phyloP scores from a whole-genome alignment of 805 yeast genomes.

The Nakazawaea peltata region DNA sequence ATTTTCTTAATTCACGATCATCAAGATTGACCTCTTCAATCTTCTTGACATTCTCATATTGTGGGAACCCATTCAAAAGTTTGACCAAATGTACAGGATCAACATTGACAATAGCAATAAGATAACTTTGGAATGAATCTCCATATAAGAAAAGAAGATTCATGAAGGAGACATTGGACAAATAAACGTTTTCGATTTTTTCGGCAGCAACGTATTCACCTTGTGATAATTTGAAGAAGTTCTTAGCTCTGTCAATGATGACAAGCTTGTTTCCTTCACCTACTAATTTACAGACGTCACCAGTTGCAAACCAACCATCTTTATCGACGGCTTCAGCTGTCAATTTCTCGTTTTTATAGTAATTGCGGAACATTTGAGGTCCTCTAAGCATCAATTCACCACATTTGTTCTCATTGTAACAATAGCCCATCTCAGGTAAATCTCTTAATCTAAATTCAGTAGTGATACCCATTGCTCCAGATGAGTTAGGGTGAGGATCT shows the following conservation, averaged over 20 bases:
- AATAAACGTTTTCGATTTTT: slow-evolving; percentile 42
- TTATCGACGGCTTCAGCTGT: slow-evolving; percentile 34
- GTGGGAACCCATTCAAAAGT: not conserved
- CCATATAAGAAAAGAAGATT: slow-evolving; percentile 58
- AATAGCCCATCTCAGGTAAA: slow-evolving; percentile 40
- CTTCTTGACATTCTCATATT: not conserved
- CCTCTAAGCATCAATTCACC: slow-evolving; percentile 56
- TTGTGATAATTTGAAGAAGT: slow-evolving; percentile 44
- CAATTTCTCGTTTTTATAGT: slow-evolving; percentile 40
- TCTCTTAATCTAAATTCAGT: slow-evolving; percentile 51
- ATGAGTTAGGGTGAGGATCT: slow-evolving; percentile 30
- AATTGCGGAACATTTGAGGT: slow-evolving; percentile 43
- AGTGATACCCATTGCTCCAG: slow-evolving; percentile 42
- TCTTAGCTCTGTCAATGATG: slow-evolving; percentile 58
- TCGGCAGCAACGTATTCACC: slow-evolving; percentile 36
- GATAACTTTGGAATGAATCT: slow-evolving; percentile 44
- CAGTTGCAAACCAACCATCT: slow-evolving; percentile 53
- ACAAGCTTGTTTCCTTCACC: slow-evolving; percentile 28
- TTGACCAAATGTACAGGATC: slow-evolving; percentile 28
- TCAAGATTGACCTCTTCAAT: slow-evolving; percentile 2
- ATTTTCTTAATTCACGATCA: slow-evolving; percentile 15
- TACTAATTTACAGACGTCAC: slow-evolving; percentile 41
- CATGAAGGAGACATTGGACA: slow-evolving; percentile 38
- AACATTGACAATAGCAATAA: slow-evolving; percentile 58
- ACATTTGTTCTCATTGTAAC: slow-evolving; percentile 17